Evolutionary conservation across 805 yeast species (phyloP).

Genomic region (Diddensiella santjacobensis): DNA sequence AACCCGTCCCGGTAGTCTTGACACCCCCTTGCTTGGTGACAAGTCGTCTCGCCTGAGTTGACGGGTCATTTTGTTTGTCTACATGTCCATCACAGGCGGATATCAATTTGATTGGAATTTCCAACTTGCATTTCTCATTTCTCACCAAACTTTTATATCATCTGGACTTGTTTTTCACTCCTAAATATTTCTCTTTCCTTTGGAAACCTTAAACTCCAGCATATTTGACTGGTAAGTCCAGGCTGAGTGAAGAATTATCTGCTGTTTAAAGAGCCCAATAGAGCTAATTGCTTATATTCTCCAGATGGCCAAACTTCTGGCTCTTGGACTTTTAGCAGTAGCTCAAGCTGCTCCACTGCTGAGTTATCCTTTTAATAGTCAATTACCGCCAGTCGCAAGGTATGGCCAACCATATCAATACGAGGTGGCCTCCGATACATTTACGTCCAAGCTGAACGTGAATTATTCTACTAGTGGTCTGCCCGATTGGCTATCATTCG

Average conservation of each 20-base stretch:
- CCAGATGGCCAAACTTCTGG: slow-evolving; percentile 6
- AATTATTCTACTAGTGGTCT: slow-evolving; percentile 52
- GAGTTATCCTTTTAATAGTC: slow-evolving; percentile 78
- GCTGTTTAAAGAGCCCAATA: background rate
- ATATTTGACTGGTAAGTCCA: background rate
- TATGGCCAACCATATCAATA: slow-evolving; percentile 58
- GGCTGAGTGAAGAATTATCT: background rate
- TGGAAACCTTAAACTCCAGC: background rate
- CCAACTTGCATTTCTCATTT: background rate
- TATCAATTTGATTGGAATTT: background rate
- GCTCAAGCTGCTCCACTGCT: slow-evolving; percentile 47
- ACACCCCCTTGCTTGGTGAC: background rate
- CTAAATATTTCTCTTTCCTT: too few species aligned
- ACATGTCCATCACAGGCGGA: background rate
- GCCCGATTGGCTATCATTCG: slow-evolving; percentile 81
- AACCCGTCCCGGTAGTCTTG: background rate
- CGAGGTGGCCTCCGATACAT: slow-evolving; percentile 69
- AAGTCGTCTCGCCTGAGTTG: too few species aligned
- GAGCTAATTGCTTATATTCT: background rate
- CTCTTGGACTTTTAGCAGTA: slow-evolving; percentile 14
- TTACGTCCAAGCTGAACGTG: slow-evolving; percentile 42
- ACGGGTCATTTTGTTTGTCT: too few species aligned
- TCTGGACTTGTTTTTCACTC: too few species aligned
- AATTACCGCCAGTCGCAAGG: slow-evolving; percentile 85
- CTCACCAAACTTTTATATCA: background rate